Base-by-base conservation (phyloP, 306 rosid species). In the Cicer cuneatum region DNA sequence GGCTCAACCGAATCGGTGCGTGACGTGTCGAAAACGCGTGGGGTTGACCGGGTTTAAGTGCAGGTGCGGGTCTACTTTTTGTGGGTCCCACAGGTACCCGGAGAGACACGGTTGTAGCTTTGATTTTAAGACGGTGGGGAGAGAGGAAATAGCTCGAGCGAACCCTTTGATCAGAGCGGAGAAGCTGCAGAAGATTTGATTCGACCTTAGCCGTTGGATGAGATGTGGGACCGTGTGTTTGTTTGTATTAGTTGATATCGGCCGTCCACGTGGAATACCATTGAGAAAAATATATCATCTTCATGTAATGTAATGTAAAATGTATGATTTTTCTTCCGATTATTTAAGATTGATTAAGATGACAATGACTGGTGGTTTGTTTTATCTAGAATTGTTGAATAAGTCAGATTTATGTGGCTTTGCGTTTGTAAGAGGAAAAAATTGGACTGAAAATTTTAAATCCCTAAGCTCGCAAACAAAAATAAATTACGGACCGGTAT, bases 51-150 rank as follows among this genome's bases (percentile, higher is more conserved):
- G 97, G 46, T 93, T 93, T 66, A 81, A 70, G 84, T 93, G 98
- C 67, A 84, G 75, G 84, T 93, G 98, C 8, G 98, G 96, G 38
- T 79, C 76, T 71, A 88, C 90, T 73, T 89, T 86, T 18, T 93
- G 98, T 19, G 98, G 98, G 83, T 9, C 74, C 84, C 98, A 93
- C 83, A 76, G 98, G 83, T 91, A 91, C 77, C 96, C 96, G 15
- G 98, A 93, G 88, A 88, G 81, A 66, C 98, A 93, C 81, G 91
- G 80, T 2, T 93, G 98, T 42, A 49, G 85, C 48, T 93, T 91
- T 40, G 98, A 93, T 47, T 93, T 93, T 77, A 93, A 86, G 92
- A 63, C 78, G 56, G 78, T 88, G 49, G 98, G 98, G 10, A 75
- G 92, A 16, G 93, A 89, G 71, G 98, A 89, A 84, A 91, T 93